phyloP scores from a whole-genome alignment of 2,329 filamentous ascomycete species.

The Apiospora saccharicola region DNA sequence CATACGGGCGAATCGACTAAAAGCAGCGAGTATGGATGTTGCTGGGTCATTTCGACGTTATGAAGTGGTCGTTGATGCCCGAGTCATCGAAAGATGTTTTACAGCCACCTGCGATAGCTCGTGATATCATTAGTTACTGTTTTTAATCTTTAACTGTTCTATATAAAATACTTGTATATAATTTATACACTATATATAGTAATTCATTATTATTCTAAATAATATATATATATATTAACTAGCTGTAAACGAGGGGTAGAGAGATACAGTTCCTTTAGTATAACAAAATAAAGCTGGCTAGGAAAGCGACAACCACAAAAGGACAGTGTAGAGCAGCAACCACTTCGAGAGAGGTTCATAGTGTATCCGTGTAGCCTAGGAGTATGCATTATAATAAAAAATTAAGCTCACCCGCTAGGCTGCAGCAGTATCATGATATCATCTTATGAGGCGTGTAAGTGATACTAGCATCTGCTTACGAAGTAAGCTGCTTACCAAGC shows the following conservation, averaged over 20 bases:
- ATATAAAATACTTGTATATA: too few relatives aligned
- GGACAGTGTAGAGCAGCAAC: background rate
- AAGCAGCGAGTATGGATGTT: background rate
- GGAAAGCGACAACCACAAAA: background rate
- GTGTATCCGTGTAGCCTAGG: background rate
- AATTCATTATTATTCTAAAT: background rate
- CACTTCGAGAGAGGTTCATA: background rate
- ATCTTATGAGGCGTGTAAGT: background rate
- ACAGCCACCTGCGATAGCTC: background rate
- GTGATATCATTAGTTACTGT: background rate
- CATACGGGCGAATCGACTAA: background rate
- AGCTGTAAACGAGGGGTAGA: too few relatives aligned
- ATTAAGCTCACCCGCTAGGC: slow-evolving; percentile 14
- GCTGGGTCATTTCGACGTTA: background rate
- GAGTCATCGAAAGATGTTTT: background rate
- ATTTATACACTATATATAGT: background rate
- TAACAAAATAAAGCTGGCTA: too few relatives aligned
- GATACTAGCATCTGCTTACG: background rate
- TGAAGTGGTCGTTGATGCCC: background rate
- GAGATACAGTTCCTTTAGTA: background rate
- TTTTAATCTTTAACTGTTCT: too few relatives aligned
- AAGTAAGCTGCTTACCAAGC: slow-evolving; percentile 5
- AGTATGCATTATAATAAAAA: background rate
- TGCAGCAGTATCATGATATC: slow-evolving; percentile 14
- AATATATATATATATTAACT: background rate